These are phyloP conservation scores for Cladosporium oxysporum DNA, from an alignment of 2,329 filamentous ascomycete genomes.

Conservation along the genomic window DNA sequence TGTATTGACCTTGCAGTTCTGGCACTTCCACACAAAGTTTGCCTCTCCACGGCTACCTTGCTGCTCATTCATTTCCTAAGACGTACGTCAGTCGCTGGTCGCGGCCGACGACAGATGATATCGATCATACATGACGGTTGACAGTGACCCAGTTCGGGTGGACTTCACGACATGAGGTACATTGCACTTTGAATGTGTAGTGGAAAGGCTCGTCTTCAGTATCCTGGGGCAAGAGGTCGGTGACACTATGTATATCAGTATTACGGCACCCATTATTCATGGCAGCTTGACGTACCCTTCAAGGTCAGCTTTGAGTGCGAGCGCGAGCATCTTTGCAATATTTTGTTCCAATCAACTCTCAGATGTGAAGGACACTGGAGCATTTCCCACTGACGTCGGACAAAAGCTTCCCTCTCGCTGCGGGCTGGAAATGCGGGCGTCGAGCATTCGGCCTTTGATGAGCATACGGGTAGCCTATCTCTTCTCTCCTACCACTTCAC, in stretches of 20 bases:
- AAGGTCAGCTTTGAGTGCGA: slow-evolving; percentile 68
- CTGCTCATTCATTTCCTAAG: slow-evolving; percentile 82
- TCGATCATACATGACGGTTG: slow-evolving; percentile 74
- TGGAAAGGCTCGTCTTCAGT: slow-evolving; percentile 81
- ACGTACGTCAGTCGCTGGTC: not conserved
- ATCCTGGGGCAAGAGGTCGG: slow-evolving; percentile 82
- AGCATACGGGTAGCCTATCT: not conserved
- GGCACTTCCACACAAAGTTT: slow-evolving; percentile 99
- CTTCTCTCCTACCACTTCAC: not conserved
- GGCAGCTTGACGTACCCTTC: slow-evolving; percentile 56
- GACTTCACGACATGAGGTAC: slow-evolving; percentile 91
- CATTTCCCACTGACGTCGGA: slow-evolving; percentile 2
- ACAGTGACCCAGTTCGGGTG: slow-evolving; percentile 86
- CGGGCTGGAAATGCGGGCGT: slow-evolving; percentile 2
- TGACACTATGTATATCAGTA: slow-evolving; percentile 65
- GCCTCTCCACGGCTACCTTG: slow-evolving; percentile 92
- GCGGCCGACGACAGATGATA: too few relatives aligned
- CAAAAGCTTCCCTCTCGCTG: slow-evolving; percentile 7
- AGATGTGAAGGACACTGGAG: not conserved
- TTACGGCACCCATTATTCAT: too few relatives aligned
- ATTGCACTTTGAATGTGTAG: slow-evolving; percentile 98
- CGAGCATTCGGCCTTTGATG: not conserved
- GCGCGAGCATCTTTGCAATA: slow-evolving; percentile 60
- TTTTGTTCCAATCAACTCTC: not conserved
- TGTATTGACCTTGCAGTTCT: slow-evolving; percentile 82